A percentile compares a stretch with the other conserved stretches of the same genome.
phyloP scores from a whole-genome alignment of 805 yeast species.

The Candida sakaeoensis region DNA sequence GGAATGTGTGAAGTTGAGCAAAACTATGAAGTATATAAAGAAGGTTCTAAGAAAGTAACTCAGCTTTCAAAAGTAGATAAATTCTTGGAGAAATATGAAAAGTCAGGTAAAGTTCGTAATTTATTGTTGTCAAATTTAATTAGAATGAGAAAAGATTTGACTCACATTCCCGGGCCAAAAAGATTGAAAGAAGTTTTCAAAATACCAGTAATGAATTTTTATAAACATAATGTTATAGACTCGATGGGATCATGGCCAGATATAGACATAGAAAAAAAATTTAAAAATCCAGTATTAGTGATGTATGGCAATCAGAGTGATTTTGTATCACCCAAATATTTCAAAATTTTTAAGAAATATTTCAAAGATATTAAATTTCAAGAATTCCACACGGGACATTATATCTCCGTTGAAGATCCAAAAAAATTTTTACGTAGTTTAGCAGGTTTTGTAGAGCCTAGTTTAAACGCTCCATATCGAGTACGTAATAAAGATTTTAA shows the following conservation, averaged over 20 bases:
- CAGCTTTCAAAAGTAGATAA: constrained; percentile 15
- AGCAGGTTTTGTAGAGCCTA: constrained; percentile 9
- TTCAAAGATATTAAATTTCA: constrained; percentile 19
- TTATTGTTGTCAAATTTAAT: constrained; percentile 35
- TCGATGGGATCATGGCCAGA: constrained; percentile 26
- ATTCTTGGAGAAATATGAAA: constrained; percentile 22
- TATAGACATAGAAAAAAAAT: constrained; percentile 11
- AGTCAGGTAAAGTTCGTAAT: constrained; percentile 24
- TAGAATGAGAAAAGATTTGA: neutral
- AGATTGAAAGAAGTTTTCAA: constrained; percentile 9
- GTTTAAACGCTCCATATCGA: neutral
- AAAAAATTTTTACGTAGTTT: constrained; percentile 18
- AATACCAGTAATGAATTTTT: constrained; percentile 22
- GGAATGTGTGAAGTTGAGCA: constrained; percentile 38
- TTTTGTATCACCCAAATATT: constrained; percentile 34
- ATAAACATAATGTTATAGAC: constrained; percentile 15
- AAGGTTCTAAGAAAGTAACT: neutral
- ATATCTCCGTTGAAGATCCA: constrained; percentile 41
- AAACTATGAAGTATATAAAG: constrained; percentile 15
- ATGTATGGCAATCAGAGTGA: constrained; percentile 42
- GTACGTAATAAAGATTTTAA: neutral
- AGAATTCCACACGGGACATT: constrained; percentile 31
- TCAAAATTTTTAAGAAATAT: constrained; percentile 20
- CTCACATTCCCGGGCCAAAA: neutral
- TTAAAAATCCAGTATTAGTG: constrained; percentile 35